phyloP scores from a whole-genome alignment of 2,329 filamentous ascomycete genomes.

The Sporothrix pseudoabietina region DNA sequence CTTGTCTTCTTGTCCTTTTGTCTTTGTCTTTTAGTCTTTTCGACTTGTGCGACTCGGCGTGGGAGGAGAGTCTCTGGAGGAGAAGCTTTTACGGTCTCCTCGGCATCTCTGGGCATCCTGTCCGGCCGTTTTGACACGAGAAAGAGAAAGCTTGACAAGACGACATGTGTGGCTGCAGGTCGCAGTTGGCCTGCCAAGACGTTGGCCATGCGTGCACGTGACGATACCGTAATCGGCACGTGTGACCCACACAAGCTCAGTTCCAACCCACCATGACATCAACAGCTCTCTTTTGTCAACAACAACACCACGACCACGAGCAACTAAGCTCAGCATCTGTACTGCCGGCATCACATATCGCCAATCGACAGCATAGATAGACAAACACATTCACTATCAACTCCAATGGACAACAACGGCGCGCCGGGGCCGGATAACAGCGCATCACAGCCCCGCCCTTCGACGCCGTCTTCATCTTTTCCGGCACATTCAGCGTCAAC shows the following conservation, averaged over 20 bases:
- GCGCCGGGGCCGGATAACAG: background rate
- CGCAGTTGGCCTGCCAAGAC: background rate
- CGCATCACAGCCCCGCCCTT: background rate
- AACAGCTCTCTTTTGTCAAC: background rate
- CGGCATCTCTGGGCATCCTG: too few relatives aligned
- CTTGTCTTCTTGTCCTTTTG: too few relatives aligned
- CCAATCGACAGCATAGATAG: too few relatives aligned
- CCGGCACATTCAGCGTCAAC: background rate
- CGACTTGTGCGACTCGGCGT: too few relatives aligned
- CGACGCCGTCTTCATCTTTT: background rate
- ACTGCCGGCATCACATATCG: too few relatives aligned
- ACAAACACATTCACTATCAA: background rate
- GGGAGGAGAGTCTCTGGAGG: too few relatives aligned
- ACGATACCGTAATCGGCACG: background rate
- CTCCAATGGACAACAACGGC: background rate
- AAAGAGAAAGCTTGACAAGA: background rate
- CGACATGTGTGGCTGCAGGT: background rate
- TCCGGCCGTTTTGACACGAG: too few relatives aligned
- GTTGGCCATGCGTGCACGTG: background rate
- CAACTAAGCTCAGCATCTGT: too few relatives aligned
- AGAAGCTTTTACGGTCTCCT: too few relatives aligned
- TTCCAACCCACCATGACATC: background rate
- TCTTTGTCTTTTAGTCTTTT: too few relatives aligned
- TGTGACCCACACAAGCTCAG: conserved; percentile 1
- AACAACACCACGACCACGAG: background rate